Percentiles rank a stretch among this genome's conserved stretches.
Conservation (phyloP, 2,329 filamentous ascomycete genomes). For the Sporothrix pseudoabietina region DNA sequence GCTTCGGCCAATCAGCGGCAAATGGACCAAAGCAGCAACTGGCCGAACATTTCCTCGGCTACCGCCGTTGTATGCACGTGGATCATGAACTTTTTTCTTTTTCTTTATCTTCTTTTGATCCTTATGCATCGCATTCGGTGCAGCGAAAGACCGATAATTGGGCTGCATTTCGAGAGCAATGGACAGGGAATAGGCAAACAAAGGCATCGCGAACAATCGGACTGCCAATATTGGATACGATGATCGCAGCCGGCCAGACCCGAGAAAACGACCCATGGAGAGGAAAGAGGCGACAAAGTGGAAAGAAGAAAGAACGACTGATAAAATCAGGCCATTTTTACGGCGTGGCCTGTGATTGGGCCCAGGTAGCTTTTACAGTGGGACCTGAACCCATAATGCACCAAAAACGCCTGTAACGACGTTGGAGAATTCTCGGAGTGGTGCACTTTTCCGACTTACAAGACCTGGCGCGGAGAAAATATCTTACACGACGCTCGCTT, state of each 20-base stretch:
- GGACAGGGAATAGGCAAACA: neutral
- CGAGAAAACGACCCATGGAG: constrained; percentile 31
- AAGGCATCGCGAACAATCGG: constrained; percentile 17
- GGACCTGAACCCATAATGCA: too few species aligned
- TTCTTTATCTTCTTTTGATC: neutral
- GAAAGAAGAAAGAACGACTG: constrained; percentile 25
- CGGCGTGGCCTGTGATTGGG: constrained; percentile 17
- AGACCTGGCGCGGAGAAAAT: neutral
- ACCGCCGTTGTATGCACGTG: neutral
- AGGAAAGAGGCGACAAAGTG: constrained; percentile 25
- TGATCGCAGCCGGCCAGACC: constrained; percentile 27
- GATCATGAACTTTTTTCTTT: neutral
- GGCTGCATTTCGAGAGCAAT: neutral
- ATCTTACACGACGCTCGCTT: neutral
- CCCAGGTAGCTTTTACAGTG: neutral
- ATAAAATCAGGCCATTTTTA: constrained; percentile 31
- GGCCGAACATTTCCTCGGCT: neutral
- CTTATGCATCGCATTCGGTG: neutral
- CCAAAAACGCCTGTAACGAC: neutral
- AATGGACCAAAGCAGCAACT: neutral
- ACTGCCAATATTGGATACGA: neutral
- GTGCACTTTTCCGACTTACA: neutral
- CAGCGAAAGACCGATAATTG: neutral
- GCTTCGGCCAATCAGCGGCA: constrained; percentile 1
- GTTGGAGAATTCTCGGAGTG: constrained; percentile 24